A percentile compares a stretch with the other conserved stretches of the same genome.
Evolutionary conservation across 23 red algal genomes (phyloP).

Genomic region (Chondrus crispus): DNA sequence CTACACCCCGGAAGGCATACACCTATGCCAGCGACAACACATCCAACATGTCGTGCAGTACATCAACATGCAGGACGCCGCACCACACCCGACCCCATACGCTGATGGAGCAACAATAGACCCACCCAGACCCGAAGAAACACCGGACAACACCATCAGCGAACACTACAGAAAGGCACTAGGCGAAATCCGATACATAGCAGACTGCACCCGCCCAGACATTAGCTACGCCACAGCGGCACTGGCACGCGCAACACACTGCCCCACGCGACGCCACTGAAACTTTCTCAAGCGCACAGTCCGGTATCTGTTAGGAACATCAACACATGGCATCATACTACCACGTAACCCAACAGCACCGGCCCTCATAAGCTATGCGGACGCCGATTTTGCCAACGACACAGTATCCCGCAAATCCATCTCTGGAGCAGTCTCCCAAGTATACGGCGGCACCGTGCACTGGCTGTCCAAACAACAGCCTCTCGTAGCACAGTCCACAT

Average conservation of each 20-base stretch:
- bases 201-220: conserved; percentile 6
- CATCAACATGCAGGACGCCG: background rate
- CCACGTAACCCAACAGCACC: too few relatives aligned
- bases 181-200: background rate
- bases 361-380: too few relatives aligned
- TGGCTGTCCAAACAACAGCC: background rate
- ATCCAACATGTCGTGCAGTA: background rate
- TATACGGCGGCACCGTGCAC: background rate
- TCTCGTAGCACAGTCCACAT: background rate
- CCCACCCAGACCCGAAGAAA: background rate
- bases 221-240: background rate
- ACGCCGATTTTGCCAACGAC: background rate
- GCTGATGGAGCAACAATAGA: background rate
- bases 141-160: background rate
- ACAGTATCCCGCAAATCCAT: background rate
- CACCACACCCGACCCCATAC: background rate
- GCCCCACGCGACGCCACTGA: background rate
- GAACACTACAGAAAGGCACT: background rate
- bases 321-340: background rate
- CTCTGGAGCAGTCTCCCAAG: background rate
- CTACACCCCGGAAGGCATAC: background rate
- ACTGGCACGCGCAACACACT: background rate
- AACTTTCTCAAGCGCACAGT: background rate
- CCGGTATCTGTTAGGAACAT: background rate
- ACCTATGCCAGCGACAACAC: background rate